Evolutionary conservation across 257 asterid species (phyloP), one percentile per base, ranked within the genome.

Genomic region (Fraxinus americana): DNA sequence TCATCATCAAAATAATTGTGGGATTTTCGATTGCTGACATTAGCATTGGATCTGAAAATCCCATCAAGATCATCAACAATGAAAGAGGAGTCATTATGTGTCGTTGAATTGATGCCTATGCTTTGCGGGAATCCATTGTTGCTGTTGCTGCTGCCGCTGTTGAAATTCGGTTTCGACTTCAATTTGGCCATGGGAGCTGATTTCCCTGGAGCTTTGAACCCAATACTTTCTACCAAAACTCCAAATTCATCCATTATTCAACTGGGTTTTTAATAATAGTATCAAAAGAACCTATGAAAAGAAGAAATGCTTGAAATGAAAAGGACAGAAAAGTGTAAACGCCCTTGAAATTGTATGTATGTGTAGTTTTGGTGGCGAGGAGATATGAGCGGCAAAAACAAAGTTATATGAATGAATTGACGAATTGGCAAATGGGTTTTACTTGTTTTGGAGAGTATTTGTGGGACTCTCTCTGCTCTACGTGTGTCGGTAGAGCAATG

Each of bases 221-320:
- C 98, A 45, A 85, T 87, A 80, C 96, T 89, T 89, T 91, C 93
- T 45, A 91, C 94, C 87, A 91, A 81, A 45, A 94, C 97, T 35
- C 94, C 97, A 74, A 94, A 92, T 84, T 89, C 91, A 71, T 94
- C 97, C 98, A 92, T 94, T 25, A 4, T 83, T 75, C 14, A 66
- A 79, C 57, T 52, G 52, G 75, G 72, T 48, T 36, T 38, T 17
- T 63, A 35, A 73, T 23, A 25, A 43, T 35, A 9, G 17, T 61
- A 11, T 13, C 16, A 25, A 16, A 38, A 11, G n/a, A 11, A 63
- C 35, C 17, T 61, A 8, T 61, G 14, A 23, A 9, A 23, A 43
- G 19, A 63, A 63, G 35, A 63, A 63, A 63, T 10, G 17, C 16
- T 63, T 25, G 69, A 63, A 63, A 63, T 25, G 69, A 2, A 27